Conservation (phyloP, 805 yeast species). For the Saccharomyces paradoxus region DNA sequence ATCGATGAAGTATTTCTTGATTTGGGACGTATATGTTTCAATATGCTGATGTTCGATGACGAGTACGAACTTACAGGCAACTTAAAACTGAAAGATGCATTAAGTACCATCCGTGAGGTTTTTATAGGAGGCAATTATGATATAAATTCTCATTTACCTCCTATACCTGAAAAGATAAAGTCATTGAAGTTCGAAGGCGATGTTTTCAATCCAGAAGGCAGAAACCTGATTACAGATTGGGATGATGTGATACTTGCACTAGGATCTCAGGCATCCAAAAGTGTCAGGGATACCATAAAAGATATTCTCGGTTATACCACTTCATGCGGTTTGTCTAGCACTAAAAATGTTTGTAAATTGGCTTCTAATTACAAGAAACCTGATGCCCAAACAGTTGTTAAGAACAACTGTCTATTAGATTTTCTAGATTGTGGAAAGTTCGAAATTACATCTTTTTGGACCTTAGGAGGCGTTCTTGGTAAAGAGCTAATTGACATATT, state of each 20-base stretch:
- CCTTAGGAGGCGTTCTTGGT: conserved; percentile 87
- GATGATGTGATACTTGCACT: conserved; percentile 66
- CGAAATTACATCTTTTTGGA: conserved; percentile 70
- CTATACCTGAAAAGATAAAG: conserved; percentile 15
- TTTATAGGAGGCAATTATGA: conserved; percentile 21
- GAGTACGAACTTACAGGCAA: background rate
- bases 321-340: conserved; percentile 77
- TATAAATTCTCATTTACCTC: conserved; percentile 20
- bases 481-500: conserved; percentile 44
- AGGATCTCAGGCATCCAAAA: conserved; percentile 53
- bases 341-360: conserved; percentile 72
- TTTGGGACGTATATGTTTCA: conserved; percentile 58
- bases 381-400: conserved; percentile 69
- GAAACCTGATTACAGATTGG: conserved; percentile 47
- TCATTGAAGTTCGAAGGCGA: conserved; percentile 16
- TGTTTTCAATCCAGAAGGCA: conserved; percentile 12
- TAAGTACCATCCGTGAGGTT: conserved; percentile 10
- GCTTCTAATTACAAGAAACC: conserved; percentile 86
- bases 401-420: conserved; percentile 37
- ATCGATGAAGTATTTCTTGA: conserved; percentile 91
- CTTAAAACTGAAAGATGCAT: background rate
- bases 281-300: conserved; percentile 46
- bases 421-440: conserved; percentile 49
- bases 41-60: conserved; percentile 28
- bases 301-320: conserved; percentile 68